Evolutionary conservation across 2,329 filamentous ascomycete genomes (phyloP).

Genomic region (Pseudocercospora cruenta): DNA sequence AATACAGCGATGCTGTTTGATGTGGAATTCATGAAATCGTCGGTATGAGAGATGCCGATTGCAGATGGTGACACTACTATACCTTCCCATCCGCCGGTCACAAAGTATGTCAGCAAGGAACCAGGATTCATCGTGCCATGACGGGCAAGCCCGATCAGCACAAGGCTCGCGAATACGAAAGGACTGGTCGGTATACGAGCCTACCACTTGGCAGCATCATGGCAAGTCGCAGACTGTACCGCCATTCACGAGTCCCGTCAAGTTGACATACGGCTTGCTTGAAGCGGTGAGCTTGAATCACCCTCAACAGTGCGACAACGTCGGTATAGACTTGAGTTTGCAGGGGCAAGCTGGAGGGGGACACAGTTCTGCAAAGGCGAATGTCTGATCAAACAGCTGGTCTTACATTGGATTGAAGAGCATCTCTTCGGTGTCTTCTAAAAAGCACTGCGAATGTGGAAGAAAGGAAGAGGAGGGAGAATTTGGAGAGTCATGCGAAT

Average conservation of each 20-base stretch:
- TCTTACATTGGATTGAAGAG: too few relatives aligned
- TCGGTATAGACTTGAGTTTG: too few relatives aligned
- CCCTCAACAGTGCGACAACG: neutral
- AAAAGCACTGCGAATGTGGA: neutral
- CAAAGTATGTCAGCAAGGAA: neutral
- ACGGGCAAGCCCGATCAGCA: neutral
- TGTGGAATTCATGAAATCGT: neutral
- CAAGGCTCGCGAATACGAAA: too few relatives aligned
- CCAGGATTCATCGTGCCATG: neutral
- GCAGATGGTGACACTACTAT: neutral
- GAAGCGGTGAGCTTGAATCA: neutral
- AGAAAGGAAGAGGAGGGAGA: neutral
- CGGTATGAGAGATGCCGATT: neutral
- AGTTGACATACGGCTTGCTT: neutral
- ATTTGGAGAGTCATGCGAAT: neutral
- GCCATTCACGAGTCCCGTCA: neutral
- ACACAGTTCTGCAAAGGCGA: neutral
- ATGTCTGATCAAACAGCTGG: too few relatives aligned
- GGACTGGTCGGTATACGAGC: neutral
- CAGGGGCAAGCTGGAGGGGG: neutral
- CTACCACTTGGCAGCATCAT: neutral
- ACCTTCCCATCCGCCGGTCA: neutral
- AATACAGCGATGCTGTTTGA: neutral
- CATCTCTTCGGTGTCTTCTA: neutral
- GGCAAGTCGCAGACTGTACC: neutral